Percentiles rank a stretch among this genome's conserved stretches.
These are phyloP conservation scores for Sextonia rubra DNA, from an alignment of 164 flowering plant species.

Conservation along the genomic window DNA sequence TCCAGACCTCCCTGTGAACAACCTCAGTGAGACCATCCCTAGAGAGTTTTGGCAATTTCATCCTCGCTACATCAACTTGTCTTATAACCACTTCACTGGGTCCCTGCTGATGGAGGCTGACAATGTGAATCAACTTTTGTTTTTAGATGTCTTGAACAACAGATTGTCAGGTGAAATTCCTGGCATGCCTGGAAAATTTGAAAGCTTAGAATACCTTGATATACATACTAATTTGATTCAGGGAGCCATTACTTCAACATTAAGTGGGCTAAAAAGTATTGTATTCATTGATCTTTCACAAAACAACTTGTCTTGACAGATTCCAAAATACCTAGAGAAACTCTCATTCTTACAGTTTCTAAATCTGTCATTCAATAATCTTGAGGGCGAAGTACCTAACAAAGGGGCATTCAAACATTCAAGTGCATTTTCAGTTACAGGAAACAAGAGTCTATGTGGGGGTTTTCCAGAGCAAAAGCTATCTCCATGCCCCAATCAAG, in stretches of 20 bases:
- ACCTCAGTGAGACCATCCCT: constrained; percentile 22
- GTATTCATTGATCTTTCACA: neutral
- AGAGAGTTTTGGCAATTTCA: neutral
- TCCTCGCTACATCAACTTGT: neutral
- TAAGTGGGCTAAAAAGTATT: neutral
- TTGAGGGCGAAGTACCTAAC: no score
- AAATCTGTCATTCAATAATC: no score
- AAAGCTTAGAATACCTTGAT: neutral
- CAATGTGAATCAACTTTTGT: neutral
- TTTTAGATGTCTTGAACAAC: neutral
- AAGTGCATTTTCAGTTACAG: constrained; percentile 18
- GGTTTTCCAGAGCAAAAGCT: neutral
- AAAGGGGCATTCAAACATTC: no score
- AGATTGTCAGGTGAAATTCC: neutral
- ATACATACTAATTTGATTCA: neutral
- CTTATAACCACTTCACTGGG: neutral
- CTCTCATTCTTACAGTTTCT: no score
- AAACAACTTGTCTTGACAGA: no score
- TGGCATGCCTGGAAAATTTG: neutral
- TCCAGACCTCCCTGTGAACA: constrained; percentile 11
- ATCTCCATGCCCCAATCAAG: neutral
- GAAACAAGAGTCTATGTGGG: constrained; percentile 12
- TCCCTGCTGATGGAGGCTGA: neutral
- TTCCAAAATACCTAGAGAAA: no score
- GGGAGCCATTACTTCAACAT: neutral